Conservation (phyloP, 2,329 filamentous ascomycete genomes). For the Trichoderma arundinaceum region DNA sequence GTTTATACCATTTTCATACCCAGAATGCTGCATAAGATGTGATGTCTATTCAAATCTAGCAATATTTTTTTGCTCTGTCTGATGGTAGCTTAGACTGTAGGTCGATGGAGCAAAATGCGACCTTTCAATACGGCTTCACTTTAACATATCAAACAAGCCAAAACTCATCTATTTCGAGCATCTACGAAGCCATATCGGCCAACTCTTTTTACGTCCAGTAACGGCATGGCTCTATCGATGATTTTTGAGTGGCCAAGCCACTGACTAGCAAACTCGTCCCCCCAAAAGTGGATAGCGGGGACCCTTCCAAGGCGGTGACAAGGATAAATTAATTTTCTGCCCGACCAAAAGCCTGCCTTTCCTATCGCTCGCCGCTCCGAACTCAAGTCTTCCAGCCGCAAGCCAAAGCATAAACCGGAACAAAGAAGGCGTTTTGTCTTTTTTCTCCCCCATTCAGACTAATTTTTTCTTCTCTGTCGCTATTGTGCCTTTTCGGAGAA, state of each 20-base stretch:
- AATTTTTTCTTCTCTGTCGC: constrained; percentile 12
- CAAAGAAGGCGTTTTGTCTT: constrained; percentile 17
- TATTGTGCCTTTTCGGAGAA: background rate
- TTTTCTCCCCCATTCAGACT: background rate
- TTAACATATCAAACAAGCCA: too few relatives aligned
- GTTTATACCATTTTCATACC: background rate
- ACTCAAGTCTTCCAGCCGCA: constrained; percentile 9
- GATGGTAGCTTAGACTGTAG: background rate
- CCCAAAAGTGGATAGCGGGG: constrained; percentile 30
- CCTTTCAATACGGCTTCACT: too few relatives aligned
- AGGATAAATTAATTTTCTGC: constrained; percentile 41
- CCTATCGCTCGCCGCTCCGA: constrained; percentile 18
- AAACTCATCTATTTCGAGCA: background rate
- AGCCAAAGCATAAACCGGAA: constrained; percentile 17
- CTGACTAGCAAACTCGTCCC: constrained; percentile 21
- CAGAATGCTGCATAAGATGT: background rate
- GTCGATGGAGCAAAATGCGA: too few relatives aligned
- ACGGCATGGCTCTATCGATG: background rate
- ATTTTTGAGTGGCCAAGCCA: constrained; percentile 17
- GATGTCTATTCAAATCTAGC: background rate
- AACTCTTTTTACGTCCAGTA: background rate
- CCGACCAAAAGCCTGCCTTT: constrained; percentile 37
- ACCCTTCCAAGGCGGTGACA: constrained; percentile 39
- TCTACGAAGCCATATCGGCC: too few relatives aligned
- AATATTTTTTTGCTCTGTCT: background rate